Conservation (phyloP, 139 green algal species). For the Eudorina sp. region DNA sequence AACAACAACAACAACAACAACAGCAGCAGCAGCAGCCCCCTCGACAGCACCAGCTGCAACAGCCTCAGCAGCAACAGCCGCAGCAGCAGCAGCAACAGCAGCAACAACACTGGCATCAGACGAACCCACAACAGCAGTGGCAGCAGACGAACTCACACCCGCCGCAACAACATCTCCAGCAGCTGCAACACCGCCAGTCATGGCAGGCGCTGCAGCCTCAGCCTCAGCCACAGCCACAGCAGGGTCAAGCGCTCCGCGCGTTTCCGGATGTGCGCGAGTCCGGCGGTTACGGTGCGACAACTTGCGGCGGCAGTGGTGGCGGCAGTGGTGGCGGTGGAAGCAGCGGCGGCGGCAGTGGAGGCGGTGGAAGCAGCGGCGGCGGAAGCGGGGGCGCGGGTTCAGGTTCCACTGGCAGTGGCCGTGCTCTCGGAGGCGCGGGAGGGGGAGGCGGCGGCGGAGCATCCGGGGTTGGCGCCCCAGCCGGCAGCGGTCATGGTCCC, state of each 20-base stretch:
- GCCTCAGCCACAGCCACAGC: neutral
- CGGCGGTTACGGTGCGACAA: too few species aligned
- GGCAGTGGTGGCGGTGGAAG: neutral
- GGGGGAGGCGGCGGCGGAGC: neutral
- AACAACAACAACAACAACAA: neutral
- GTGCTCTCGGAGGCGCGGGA: neutral
- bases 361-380: neutral
- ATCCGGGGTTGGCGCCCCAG: too few species aligned
- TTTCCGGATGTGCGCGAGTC: too few species aligned
- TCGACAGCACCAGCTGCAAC: neutral
- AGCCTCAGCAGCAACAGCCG: constrained; percentile 6
- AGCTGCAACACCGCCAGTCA: neutral
- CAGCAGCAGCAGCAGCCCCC: neutral
- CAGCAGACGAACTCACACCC: neutral
- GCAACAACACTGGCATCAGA: neutral
- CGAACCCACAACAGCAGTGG: neutral
- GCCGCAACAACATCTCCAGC: neutral
- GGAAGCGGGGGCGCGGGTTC: neutral
- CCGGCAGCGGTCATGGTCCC: neutral
- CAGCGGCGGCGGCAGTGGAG: neutral
- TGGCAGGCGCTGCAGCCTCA: neutral
- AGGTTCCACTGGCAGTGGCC: neutral
- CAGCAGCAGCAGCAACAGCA: neutral
- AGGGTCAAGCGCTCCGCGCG: too few species aligned
- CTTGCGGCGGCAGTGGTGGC: too few species aligned